A percentile compares a stretch with the other conserved stretches of the same genome.
Evolutionary conservation across 179 eudicot genomes (phyloP).

Genomic region (Amaranthus tricolor): DNA sequence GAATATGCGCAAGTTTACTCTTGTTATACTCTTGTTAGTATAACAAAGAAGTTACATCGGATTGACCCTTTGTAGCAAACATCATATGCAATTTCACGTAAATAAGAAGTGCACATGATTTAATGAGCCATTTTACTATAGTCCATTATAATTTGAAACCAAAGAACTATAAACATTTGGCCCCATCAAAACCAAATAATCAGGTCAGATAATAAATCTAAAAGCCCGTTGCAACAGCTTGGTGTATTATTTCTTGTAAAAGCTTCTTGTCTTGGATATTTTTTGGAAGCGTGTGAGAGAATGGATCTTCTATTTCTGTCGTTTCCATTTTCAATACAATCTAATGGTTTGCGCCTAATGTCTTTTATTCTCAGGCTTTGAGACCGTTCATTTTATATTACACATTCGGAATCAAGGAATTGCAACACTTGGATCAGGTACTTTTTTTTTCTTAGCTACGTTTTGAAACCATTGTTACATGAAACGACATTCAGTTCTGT

Average conservation of each 20-base stretch:
- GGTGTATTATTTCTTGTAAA: not conserved
- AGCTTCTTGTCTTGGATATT: not conserved
- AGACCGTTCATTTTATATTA: constrained; percentile 76
- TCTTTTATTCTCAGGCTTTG: constrained; percentile 42
- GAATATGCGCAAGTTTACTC: too few species aligned
- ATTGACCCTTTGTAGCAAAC: too few species aligned
- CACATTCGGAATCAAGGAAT: constrained; percentile 54
- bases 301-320: not conserved
- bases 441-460: not conserved
- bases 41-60: too few species aligned
- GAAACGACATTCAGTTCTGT: too few species aligned
- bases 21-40: too few species aligned
- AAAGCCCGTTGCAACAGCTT: not conserved
- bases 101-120: too few species aligned
- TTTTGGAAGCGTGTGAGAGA: not conserved
- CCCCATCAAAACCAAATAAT: too few species aligned
- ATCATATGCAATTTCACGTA: too few species aligned
- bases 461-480: not conserved
- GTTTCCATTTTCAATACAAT: not conserved
- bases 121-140: too few species aligned
- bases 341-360: constrained; percentile 7
- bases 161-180: too few species aligned
- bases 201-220: not conserved
- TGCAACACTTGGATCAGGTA: constrained; percentile 59
- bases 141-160: too few species aligned